Percentiles rank a stretch among this genome's conserved stretches.
Conservation (phyloP, 495 filamentous ascomycete species). For the Massariosphaeria phaeospora region DNA sequence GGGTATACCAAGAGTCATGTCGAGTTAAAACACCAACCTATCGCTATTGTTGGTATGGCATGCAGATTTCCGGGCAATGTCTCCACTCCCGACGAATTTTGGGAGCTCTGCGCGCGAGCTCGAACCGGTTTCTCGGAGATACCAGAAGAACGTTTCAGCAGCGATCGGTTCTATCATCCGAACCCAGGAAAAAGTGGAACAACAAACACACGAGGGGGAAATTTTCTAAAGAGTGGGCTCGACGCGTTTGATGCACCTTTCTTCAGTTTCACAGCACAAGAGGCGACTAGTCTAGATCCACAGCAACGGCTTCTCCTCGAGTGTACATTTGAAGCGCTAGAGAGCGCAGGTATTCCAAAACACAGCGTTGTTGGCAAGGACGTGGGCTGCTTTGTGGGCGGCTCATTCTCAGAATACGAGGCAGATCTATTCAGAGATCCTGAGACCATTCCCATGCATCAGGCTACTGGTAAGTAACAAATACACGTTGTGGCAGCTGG, state of each 20-base stretch:
- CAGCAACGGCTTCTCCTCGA: conserved; percentile 13
- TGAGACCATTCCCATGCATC: conserved; percentile 6
- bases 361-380: conserved; percentile 6
- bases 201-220: conserved; percentile 2
- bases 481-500: neutral
- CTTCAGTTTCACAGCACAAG: conserved; percentile 7
- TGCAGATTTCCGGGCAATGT: conserved; percentile 58
- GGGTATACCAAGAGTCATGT: conserved; percentile 41
- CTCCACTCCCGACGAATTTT: conserved; percentile 51
- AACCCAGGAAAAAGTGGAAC: conserved; percentile 6
- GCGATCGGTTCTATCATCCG: conserved; percentile 11
- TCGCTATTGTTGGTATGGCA: conserved; percentile 60
- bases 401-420: conserved; percentile 8
- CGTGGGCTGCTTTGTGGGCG: conserved; percentile 12
- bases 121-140: conserved; percentile 7
- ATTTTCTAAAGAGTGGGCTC: conserved; percentile 8
- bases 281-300: conserved; percentile 13
- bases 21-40: conserved; percentile 43
- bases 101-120: conserved; percentile 47
- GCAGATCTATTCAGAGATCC: conserved; percentile 5
- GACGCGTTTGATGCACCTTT: conserved; percentile 15
- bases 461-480: conserved; percentile 5
- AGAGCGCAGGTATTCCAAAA: conserved; percentile 11
- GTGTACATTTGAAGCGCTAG: conserved; percentile 12
- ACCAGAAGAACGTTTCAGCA: conserved; percentile 2